phyloP scores from a whole-genome alignment of 176 grass and related monocot species.

The Phoenix dactylifera region DNA sequence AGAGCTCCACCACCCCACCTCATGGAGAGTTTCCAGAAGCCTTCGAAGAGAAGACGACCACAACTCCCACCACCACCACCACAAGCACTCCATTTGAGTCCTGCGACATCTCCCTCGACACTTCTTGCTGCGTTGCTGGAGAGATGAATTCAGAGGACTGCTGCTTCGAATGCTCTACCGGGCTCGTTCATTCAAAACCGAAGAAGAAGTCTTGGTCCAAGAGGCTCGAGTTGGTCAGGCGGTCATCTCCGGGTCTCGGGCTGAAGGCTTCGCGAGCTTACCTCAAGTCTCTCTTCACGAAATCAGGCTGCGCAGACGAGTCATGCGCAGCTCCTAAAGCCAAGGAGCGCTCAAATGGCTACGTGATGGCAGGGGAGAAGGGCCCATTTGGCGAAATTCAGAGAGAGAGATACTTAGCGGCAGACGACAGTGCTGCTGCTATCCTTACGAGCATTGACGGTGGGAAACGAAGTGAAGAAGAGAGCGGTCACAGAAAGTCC shows the following conservation, averaged over 20 bases:
- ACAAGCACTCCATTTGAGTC: slow-evolving; percentile 14
- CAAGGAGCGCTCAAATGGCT: slow-evolving; percentile 9
- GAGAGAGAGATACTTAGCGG: slow-evolving; percentile 5
- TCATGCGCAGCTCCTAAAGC: background rate
- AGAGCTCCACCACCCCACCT: background rate
- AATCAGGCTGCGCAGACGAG: slow-evolving; percentile 32
- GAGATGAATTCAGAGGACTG: slow-evolving; percentile 11
- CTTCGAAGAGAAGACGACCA: no score
- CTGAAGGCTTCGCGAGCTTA: slow-evolving; percentile 38
- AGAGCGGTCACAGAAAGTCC: slow-evolving; percentile 35
- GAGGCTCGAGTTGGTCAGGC: slow-evolving; percentile 14
- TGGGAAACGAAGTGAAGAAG: slow-evolving; percentile 37
- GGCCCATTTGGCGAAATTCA: background rate
- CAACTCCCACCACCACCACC: background rate
- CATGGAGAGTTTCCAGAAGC: no score
- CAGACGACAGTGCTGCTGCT: slow-evolving; percentile 9
- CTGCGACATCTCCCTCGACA: slow-evolving; percentile 26
- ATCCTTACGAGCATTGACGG: slow-evolving; percentile 35
- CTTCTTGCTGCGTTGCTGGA: slow-evolving; percentile 10
- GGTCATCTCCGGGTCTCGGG: slow-evolving; percentile 14
- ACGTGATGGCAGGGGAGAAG: background rate
- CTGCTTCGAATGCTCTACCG: background rate
- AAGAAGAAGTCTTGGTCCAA: slow-evolving; percentile 23
- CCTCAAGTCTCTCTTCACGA: slow-evolving; percentile 43
- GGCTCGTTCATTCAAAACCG: background rate